These are phyloP conservation scores for Tulasnella calospora DNA, from an alignment of 768 basidiomycete genomes.

Conservation along the genomic window DNA sequence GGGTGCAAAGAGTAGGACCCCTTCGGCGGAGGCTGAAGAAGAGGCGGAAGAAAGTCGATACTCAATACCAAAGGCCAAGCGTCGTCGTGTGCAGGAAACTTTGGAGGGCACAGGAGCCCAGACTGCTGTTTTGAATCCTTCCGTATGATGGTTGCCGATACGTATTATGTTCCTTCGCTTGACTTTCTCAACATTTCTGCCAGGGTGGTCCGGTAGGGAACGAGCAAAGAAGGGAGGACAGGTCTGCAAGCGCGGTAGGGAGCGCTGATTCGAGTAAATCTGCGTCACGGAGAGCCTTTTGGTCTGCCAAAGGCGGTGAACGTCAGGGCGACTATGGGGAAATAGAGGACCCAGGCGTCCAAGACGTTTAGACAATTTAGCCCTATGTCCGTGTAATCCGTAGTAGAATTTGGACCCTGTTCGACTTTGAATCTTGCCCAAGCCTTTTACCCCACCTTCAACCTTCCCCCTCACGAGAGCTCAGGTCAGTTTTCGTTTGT, in stretches of 20 bases:
- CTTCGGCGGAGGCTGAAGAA: background rate
- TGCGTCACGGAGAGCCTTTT: slow-evolving; percentile 6
- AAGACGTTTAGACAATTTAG: background rate
- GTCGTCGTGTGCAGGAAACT: background rate
- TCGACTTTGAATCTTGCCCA: slow-evolving; percentile 7
- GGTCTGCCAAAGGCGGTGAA: slow-evolving; percentile 13
- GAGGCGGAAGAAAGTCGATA: background rate
- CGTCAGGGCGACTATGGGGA: background rate
- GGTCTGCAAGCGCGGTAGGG: background rate
- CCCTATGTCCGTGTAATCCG: slow-evolving; percentile 5
- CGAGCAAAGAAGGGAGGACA: background rate
- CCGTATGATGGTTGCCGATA: background rate
- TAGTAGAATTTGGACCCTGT: slow-evolving; percentile 4
- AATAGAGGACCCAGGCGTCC: background rate
- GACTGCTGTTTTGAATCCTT: background rate
- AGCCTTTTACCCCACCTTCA: slow-evolving; percentile 6
- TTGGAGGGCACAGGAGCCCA: background rate
- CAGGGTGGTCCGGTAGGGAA: background rate
- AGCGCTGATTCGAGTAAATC: background rate
- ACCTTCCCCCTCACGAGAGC: background rate
- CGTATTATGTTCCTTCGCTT: background rate
- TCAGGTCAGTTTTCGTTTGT: background rate
- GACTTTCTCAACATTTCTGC: background rate
- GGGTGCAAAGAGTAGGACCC: background rate
- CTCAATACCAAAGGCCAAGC: background rate